Evolutionary conservation across 345 rosid species (phyloP), one percentile per base, ranked within the genome.

Genomic region (sweet orange (Citrus sinensis)): DNA sequence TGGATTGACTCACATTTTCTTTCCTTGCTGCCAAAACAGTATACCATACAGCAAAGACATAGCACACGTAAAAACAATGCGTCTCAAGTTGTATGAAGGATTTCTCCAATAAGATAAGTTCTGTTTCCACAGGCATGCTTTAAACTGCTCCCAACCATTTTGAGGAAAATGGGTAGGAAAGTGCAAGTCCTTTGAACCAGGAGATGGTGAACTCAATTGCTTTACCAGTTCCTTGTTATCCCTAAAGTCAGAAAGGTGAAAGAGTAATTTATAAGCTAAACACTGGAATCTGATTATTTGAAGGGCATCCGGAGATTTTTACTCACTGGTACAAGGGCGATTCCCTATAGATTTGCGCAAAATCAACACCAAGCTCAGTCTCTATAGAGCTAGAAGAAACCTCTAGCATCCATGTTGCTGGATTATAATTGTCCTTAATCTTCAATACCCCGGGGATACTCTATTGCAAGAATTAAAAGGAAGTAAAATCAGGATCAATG

Each of bases 81-180:
- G 88, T 11, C 72, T 68, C 71, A 90, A 75, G 64, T 90, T 92
- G 82, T 87, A 92, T 3, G 81, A 56, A 9, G 94, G 89, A 72
- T 85, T 90, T 81, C 92, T 85, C 92, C 93, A 92, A 40, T 90
- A 90, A 20, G 96, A 87, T 67, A 83, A 72, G 35, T 84, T 69
- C 24, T 86, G 93, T 77, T 90, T 92, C 93, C 95, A 90, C 2
- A 88, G 77, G 71, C 95, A 92, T 56, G 88, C 83, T 71, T 71
- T 84, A 80, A 90, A 83, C 67, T 89, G 96, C 64, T 67, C 87
- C 88, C 85, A 83, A 20, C 78, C 27, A 62, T 75, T 82, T 74
- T 82, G 88, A 34, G 89, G 79, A 78, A 82, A 90, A 7, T 79
- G 79, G 0, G 79, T 77, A 9, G 87, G 79, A 29, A 84, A 87